phyloP scores from a whole-genome alignment of 805 yeast genomes.

The Peterozyma toletana region DNA sequence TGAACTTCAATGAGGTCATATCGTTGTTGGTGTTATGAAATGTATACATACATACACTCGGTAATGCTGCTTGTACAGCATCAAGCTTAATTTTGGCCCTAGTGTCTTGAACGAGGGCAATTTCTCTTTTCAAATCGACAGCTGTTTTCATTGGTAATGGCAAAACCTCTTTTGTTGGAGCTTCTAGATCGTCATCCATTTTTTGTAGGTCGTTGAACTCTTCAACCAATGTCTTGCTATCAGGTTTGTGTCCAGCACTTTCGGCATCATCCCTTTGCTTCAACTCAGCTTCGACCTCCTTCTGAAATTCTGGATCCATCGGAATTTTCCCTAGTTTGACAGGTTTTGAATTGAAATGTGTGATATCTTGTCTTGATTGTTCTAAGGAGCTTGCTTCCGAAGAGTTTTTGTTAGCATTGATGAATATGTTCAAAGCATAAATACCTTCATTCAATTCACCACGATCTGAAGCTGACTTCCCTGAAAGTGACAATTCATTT shows the following conservation, averaged over 20 bases:
- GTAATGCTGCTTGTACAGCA: conserved; percentile 71
- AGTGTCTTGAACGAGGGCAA: conserved; percentile 74
- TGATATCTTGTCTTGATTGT: conserved; percentile 8
- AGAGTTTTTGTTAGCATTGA: conserved; percentile 16
- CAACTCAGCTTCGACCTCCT: conserved; percentile 80
- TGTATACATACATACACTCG: conserved; percentile 96
- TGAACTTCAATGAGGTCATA: conserved; percentile 79
- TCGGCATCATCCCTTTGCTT: conserved; percentile 52
- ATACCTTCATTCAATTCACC: conserved; percentile 50
- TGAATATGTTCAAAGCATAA: conserved; percentile 30
- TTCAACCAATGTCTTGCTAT: conserved; percentile 46
- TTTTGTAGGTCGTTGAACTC: conserved; percentile 57
- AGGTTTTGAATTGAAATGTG: conserved; percentile 53
- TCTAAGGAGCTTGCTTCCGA: neutral
- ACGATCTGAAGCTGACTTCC: conserved; percentile 34
- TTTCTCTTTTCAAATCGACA: conserved; percentile 71
- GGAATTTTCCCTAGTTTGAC: conserved; percentile 83
- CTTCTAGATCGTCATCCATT: conserved; percentile 45
- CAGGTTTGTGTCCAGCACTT: conserved; percentile 16
- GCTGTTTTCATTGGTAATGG: conserved; percentile 86
- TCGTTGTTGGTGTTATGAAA: conserved; percentile 92
- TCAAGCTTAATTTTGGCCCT: conserved; percentile 67
- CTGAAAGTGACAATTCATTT: conserved; percentile 22
- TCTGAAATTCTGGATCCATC: conserved; percentile 73
- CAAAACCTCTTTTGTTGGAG: conserved; percentile 67